Evolutionary conservation across 192 early-diverging fungal genomes (phyloP).

Genomic region (Backusella westeae): DNA sequence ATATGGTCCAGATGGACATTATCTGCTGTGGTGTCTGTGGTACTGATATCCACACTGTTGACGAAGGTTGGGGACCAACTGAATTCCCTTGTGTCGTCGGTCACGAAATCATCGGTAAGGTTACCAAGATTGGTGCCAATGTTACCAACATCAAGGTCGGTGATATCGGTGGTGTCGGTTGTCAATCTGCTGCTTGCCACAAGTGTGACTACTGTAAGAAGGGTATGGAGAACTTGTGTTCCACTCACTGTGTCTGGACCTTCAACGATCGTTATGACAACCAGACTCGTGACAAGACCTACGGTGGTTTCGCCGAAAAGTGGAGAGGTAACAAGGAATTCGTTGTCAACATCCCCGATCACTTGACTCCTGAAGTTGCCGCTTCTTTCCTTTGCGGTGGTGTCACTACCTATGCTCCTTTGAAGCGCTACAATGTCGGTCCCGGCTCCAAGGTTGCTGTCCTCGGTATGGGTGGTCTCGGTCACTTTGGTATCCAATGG

Average conservation of each 20-base stretch:
- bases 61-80: slow-evolving; percentile 24
- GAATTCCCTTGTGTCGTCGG: slow-evolving; percentile 35
- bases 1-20: slow-evolving; percentile 76
- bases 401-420: slow-evolving; percentile 57
- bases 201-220: slow-evolving; percentile 42
- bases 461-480: slow-evolving; percentile 61
- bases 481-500: slow-evolving; percentile 62
- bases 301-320: slow-evolving; percentile 37
- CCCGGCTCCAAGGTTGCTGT: slow-evolving; percentile 51
- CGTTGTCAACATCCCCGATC: slow-evolving; percentile 56
- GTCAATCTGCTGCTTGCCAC: slow-evolving; percentile 60
- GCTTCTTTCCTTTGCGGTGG: slow-evolving; percentile 81
- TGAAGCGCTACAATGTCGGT: slow-evolving; percentile 45
- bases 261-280: slow-evolving; percentile 41
- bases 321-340: slow-evolving; percentile 54
- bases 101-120: slow-evolving; percentile 51
- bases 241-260: slow-evolving; percentile 47
- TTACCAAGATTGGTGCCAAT: slow-evolving; percentile 35
- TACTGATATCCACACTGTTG: slow-evolving; percentile 23
- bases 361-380: slow-evolving; percentile 47
- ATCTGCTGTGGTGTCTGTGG: slow-evolving; percentile 76
- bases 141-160: slow-evolving; percentile 36
- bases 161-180: slow-evolving; percentile 57
- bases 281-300: slow-evolving; percentile 36
- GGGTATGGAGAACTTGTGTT: slow-evolving; percentile 42